Conservation (phyloP, 768 basidiomycete species). For the Mycena albidolilacea region DNA sequence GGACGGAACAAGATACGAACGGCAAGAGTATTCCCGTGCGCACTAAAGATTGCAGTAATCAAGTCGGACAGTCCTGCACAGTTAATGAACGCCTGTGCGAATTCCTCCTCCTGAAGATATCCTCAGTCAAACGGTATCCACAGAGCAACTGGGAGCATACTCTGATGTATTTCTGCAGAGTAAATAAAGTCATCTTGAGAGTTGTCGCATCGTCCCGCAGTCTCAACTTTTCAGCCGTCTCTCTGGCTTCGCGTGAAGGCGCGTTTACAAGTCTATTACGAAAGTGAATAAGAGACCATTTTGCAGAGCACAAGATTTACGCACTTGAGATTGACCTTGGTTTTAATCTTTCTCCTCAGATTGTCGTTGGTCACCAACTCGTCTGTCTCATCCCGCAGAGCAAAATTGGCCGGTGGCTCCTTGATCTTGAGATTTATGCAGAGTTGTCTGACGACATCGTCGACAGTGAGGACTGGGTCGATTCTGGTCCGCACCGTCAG, state of each 20-base stretch:
- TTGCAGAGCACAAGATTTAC: constrained; percentile 38
- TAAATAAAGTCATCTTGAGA: constrained; percentile 79
- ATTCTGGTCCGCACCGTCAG: constrained; percentile 86
- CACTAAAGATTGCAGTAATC: constrained; percentile 74
- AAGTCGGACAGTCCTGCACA: constrained; percentile 81
- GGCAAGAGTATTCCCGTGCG: constrained; percentile 88
- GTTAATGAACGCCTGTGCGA: constrained; percentile 83
- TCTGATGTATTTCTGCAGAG: constrained; percentile 84
- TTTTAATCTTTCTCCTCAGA: constrained; percentile 84
- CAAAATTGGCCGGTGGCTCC: constrained; percentile 80
- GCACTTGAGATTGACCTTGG: constrained; percentile 84
- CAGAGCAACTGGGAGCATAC: constrained; percentile 55
- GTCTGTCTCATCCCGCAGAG: constrained; percentile 86
- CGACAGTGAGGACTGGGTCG: constrained; percentile 86
- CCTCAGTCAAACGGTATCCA: constrained; percentile 13
- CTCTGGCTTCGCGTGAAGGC: constrained; percentile 83
- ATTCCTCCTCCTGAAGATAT: constrained; percentile 80
- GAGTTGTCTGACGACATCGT: constrained; percentile 88
- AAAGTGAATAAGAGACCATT: constrained; percentile 20
- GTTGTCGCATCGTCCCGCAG: constrained; percentile 68
- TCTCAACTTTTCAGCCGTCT: constrained; percentile 79
- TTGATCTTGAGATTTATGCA: constrained; percentile 86
- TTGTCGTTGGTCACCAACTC: constrained; percentile 92
- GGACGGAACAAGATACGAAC: constrained; percentile 57
- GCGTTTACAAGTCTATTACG: constrained; percentile 79